Conservation (phyloP, 2,329 filamentous ascomycete genomes). For the Xylariaceae sp. region DNA sequence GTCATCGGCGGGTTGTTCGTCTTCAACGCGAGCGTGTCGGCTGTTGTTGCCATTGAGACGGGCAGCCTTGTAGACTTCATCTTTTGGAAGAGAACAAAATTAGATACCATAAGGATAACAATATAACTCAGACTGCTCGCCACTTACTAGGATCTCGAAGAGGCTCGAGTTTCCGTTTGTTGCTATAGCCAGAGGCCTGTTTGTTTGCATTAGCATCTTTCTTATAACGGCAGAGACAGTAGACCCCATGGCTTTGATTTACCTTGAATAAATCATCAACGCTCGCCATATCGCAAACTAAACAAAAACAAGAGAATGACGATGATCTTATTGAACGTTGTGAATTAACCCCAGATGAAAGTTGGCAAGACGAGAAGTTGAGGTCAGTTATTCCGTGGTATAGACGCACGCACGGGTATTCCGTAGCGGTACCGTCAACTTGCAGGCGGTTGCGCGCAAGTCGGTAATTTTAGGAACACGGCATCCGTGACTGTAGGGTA, state of each 20-base stretch:
- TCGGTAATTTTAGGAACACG: too few species aligned
- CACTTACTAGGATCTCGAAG: constrained; percentile 58
- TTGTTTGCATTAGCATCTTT: constrained; percentile 18
- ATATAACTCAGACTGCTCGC: not conserved
- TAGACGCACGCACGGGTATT: too few species aligned
- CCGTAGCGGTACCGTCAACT: too few species aligned
- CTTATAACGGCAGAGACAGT: not conserved
- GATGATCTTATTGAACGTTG: not conserved
- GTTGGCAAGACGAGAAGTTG: not conserved
- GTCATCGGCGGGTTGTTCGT: constrained; percentile 35
- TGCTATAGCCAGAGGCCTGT: constrained; percentile 38
- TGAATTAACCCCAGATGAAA: not conserved
- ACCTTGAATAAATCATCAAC: constrained; percentile 56
- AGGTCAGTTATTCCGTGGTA: not conserved
- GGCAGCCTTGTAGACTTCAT: constrained; percentile 59
- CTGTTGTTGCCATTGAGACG: constrained; percentile 43
- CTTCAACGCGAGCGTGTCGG: constrained; percentile 43
- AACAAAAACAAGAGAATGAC: not conserved
- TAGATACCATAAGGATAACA: not conserved
- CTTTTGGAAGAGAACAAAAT: constrained; percentile 33
- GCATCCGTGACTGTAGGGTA: too few species aligned
- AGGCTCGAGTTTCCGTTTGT: constrained; percentile 60
- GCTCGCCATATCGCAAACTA: constrained; percentile 42
- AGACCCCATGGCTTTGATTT: constrained; percentile 4
- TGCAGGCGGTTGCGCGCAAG: too few species aligned